These are phyloP conservation scores for Saxophila tyrrhenica DNA, from an alignment of 495 filamentous ascomycete species.

Conservation along the genomic window DNA sequence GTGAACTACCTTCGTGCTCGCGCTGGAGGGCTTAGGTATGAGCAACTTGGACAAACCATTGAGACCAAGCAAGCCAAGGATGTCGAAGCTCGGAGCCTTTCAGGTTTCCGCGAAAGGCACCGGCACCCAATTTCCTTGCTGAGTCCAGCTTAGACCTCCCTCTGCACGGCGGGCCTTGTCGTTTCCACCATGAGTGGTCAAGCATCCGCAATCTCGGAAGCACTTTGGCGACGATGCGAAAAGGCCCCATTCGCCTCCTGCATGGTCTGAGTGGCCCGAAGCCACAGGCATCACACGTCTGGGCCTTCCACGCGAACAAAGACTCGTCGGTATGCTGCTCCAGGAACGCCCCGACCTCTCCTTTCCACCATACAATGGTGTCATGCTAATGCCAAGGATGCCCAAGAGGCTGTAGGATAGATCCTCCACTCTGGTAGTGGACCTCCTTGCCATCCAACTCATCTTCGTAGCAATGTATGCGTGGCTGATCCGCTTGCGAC, in stretches of 20 bases:
- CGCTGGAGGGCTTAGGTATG: too few relatives aligned
- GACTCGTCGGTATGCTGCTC: neutral
- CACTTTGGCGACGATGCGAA: neutral
- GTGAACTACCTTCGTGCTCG: too few relatives aligned
- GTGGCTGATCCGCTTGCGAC: conserved; percentile 1
- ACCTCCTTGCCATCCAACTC: conserved; percentile 12
- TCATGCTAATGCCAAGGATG: conserved; percentile 8
- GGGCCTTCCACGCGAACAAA: neutral
- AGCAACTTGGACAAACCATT: too few relatives aligned
- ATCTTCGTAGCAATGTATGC: conserved; percentile 5
- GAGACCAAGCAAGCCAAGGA: too few relatives aligned
- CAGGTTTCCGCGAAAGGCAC: neutral
- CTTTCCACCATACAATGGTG: conserved; percentile 12
- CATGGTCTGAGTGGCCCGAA: neutral
- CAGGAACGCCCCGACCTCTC: neutral
- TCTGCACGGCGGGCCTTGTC: neutral
- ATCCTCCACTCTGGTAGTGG: conserved; percentile 13
- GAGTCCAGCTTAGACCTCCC: neutral
- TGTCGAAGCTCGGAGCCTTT: too few relatives aligned
- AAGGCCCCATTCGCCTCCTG: neutral
- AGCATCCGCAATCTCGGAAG: neutral
- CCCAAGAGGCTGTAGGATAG: conserved; percentile 15
- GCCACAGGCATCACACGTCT: neutral
- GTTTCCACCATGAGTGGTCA: neutral
- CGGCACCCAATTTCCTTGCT: neutral